These are phyloP conservation scores for Danielozyma ontarioensis DNA, from an alignment of 805 yeast genomes.

Conservation along the genomic window DNA sequence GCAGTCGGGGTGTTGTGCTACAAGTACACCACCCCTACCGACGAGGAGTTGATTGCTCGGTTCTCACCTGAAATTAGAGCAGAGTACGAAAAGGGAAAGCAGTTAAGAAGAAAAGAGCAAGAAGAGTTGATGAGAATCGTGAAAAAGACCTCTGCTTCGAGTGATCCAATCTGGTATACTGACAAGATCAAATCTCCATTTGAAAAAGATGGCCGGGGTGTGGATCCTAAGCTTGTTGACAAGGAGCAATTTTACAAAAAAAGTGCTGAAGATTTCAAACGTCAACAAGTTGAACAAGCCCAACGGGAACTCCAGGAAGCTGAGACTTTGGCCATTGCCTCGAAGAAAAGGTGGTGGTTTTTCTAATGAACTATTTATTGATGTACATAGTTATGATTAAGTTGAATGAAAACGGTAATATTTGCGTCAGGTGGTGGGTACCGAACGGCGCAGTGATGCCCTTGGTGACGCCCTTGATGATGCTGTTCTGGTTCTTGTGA, in stretches of 20 bases:
- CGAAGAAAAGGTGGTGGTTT: slow-evolving; percentile 1
- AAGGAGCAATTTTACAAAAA: slow-evolving; percentile 45
- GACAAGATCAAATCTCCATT: slow-evolving; percentile 68
- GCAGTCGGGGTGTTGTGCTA: slow-evolving; percentile 68
- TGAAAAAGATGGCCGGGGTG: slow-evolving; percentile 42
- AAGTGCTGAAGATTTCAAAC: slow-evolving; percentile 35
- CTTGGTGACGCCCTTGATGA: no score
- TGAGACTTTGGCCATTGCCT: slow-evolving; percentile 6
- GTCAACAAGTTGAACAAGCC: slow-evolving; percentile 24
- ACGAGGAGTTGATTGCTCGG: slow-evolving; percentile 66
- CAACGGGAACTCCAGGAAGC: slow-evolving; percentile 10
- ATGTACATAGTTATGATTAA: no score
- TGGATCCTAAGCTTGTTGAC: slow-evolving; percentile 32
- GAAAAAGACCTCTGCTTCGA: slow-evolving; percentile 54
- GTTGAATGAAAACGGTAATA: no score
- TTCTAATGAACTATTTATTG: no score
- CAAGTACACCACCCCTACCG: slow-evolving; percentile 79
- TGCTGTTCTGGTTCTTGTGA: no score
- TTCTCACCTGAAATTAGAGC: slow-evolving; percentile 81
- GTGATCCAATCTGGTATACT: slow-evolving; percentile 81
- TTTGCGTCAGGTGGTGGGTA: no score
- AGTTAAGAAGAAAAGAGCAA: slow-evolving; percentile 62
- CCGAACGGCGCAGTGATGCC: no score
- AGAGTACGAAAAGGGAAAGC: slow-evolving; percentile 63
- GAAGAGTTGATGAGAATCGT: slow-evolving; percentile 65